Percentiles rank a stretch among this genome's conserved stretches.
These are phyloP conservation scores for Penicillium palitans DNA, from an alignment of 2,329 filamentous ascomycete genomes.

Conservation along the genomic window DNA sequence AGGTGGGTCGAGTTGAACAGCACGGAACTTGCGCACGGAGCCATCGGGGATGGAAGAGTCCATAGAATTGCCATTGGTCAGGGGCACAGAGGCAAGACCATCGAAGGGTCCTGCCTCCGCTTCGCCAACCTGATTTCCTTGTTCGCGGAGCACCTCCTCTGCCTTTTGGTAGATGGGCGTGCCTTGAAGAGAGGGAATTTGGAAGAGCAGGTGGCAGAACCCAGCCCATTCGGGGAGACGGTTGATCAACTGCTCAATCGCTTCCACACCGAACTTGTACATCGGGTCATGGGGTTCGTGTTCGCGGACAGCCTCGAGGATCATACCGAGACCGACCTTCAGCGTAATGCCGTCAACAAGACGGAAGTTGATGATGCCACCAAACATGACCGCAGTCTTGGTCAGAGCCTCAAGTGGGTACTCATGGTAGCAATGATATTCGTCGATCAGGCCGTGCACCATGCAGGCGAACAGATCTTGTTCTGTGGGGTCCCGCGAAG, in stretches of 20 bases:
- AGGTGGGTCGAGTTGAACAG: slow-evolving; percentile 73
- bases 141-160: slow-evolving; percentile 73
- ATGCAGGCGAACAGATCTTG: slow-evolving; percentile 98
- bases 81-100: slow-evolving; percentile 38
- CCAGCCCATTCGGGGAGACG: slow-evolving; percentile 93
- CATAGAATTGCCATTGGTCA: slow-evolving; percentile 71
- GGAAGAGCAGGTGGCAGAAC: slow-evolving; percentile 81
- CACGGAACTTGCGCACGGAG: slow-evolving; percentile 69
- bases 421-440: slow-evolving; percentile 92
- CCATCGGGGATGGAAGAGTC: slow-evolving; percentile 61
- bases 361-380: slow-evolving; percentile 91
- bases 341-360: slow-evolving; percentile 86
- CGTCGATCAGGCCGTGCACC: slow-evolving; percentile 96
- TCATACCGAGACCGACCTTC: slow-evolving; percentile 94
- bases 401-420: slow-evolving; percentile 96
- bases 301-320: slow-evolving; percentile 90
- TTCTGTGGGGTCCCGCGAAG: slow-evolving; percentile 76
- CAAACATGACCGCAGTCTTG: slow-evolving; percentile 93
- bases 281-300: slow-evolving; percentile 81
- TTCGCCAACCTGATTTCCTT: slow-evolving; percentile 60
- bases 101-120: slow-evolving; percentile 47
- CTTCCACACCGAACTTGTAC: slow-evolving; percentile 98
- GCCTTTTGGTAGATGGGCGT: slow-evolving; percentile 84
- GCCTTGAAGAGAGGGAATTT: slow-evolving; percentile 76
- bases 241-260: slow-evolving; percentile 80